A percentile compares a stretch with the other conserved stretches of the same genome.
phyloP scores from a whole-genome alignment of 352 stramenopile genomes.

The Aphanomyces stellatus region DNA sequence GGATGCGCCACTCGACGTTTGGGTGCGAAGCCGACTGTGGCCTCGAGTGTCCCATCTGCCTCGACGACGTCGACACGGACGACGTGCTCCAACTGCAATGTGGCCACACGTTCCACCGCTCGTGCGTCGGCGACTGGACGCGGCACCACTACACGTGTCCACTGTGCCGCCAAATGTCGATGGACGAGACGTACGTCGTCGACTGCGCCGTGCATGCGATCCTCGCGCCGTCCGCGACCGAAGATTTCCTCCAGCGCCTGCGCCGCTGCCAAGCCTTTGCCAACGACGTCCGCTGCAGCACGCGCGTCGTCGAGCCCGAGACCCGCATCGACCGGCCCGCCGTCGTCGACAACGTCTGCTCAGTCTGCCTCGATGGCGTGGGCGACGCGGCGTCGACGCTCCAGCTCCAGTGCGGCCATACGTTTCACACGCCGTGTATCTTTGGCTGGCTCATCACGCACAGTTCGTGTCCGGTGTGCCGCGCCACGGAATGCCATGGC shows the following conservation, averaged over 20 bases:
- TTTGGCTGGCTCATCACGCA: not conserved
- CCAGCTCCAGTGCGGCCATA: not conserved
- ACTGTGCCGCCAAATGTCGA: slow-evolving; percentile 41
- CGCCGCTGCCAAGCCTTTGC: not conserved
- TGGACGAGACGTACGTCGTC: not conserved
- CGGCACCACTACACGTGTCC: slow-evolving; percentile 70
- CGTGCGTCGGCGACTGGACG: slow-evolving; percentile 79
- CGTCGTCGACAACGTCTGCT: not conserved
- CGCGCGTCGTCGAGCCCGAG: too few species aligned
- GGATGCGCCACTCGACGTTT: not conserved
- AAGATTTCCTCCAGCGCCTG: not conserved
- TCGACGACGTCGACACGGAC: not conserved
- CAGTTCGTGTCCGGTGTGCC: not conserved
- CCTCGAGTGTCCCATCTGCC: slow-evolving; percentile 13
- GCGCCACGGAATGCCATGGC: not conserved
- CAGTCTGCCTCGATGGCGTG: not conserved
- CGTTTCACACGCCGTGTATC: not conserved
- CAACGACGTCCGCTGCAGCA: not conserved
- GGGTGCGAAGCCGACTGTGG: not conserved
- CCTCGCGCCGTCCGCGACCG: not conserved
- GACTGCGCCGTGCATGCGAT: not conserved
- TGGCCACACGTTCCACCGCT: slow-evolving; percentile 74
- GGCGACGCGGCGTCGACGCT: not conserved
- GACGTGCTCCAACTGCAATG: slow-evolving; percentile 76
- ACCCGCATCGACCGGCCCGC: not conserved